Evolutionary conservation across 2,329 filamentous ascomycete genomes (phyloP), one percentile per base, ranked within the genome.

Genomic region (Penicillium sp.): DNA sequence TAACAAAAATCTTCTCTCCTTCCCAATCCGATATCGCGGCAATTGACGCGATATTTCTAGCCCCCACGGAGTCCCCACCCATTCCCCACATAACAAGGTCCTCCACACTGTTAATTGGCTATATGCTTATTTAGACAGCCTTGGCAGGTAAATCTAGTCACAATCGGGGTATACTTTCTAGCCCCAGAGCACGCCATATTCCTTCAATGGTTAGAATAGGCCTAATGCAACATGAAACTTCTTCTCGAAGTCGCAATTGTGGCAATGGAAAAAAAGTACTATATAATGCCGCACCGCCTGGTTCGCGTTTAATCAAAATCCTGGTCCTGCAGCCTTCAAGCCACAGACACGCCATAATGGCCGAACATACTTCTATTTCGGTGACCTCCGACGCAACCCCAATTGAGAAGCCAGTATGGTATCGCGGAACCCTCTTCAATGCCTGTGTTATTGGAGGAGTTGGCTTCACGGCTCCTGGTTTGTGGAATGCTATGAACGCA

Each of bases 401-500:
- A 2, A 16, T 27, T 23, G 51, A 47, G 16, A 58, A 60, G 18
- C 56, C 60, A 27, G 34, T 55, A 39, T 83, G 80, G 80, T 79
- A 81, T 57, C 78, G 74, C 47, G 75, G 74, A 2, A 81, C 79
- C 0, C 71, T 83, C 1, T 82, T 81, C 72, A 81, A 83, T 61
- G 79, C 79, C 36, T 78, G 77, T 44, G 71, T 83, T 14, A 81
- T 82, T 42, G 80, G 81, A 11, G 73, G 71, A 13, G 79, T 81
- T 0, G 81, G 79, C 1, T 82, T 82, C 59, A 69, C 80, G 26
- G 68, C 68, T 6, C 68, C 68, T 0, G 68, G 68, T 0, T 65
- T 84, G 3, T 83, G 81, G 80, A 82, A 81, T 62, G 81, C 81
- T 1, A 81, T 83, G 77, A 82, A 79, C 56, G 70, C 74, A 1